Evolutionary conservation across 306 rosid genomes (phyloP).

Genomic region (Hippophae tibetana): DNA sequence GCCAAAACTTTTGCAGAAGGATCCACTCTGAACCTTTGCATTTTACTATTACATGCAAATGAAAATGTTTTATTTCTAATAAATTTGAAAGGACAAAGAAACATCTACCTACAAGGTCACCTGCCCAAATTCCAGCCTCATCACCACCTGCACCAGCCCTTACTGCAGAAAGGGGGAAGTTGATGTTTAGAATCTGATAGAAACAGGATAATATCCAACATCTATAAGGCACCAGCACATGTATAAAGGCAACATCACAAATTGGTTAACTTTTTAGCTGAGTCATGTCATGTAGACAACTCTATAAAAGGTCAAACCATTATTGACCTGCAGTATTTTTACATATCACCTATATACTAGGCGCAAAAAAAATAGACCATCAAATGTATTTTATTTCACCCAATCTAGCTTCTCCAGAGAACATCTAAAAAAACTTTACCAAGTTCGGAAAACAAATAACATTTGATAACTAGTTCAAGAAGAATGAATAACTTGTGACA

Average conservation of each 20-base stretch:
- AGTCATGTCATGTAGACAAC: not conserved
- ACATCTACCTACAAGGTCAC: conserved; percentile 99
- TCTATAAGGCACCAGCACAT: not conserved
- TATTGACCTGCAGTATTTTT: not conserved
- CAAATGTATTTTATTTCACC: not conserved
- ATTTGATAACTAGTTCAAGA: not conserved
- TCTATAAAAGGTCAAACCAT: not conserved
- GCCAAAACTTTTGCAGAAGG: not conserved
- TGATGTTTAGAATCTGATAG: conserved; percentile 6
- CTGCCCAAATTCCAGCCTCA: conserved; percentile 99
- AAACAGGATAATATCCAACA: conserved; percentile 1
- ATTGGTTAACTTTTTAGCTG: conserved; percentile 1
- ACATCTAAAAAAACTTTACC: not conserved
- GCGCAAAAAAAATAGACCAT: not conserved
- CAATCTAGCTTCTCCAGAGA: not conserved
- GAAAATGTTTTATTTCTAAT: conserved; percentile 10
- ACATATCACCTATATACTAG: no score
- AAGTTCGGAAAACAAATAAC: not conserved
- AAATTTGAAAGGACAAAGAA: conserved; percentile 45
- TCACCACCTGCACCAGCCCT: conserved; percentile 99
- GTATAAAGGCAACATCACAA: not conserved
- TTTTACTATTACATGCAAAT: conserved; percentile 1
- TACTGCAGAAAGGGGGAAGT: conserved; percentile 46
- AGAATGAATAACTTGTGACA: conserved; percentile 1
- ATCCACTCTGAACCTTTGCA: not conserved